Percentiles rank a stretch among this genome's conserved stretches.
Conservation (phyloP, 1,284 basidiomycete species). For the Leccinum solheimii region DNA sequence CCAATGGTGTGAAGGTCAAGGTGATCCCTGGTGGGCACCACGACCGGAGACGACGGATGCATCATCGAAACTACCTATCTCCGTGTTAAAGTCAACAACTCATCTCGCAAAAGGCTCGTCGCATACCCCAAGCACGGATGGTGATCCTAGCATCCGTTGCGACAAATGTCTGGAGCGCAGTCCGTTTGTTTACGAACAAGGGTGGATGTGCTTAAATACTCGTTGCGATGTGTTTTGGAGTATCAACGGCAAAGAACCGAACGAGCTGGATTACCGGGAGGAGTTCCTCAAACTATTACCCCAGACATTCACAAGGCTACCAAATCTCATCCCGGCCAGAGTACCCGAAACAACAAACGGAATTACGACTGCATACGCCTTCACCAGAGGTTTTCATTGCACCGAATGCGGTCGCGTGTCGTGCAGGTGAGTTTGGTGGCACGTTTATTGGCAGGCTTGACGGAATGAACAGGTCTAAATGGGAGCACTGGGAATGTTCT, state of each 20-base stretch:
- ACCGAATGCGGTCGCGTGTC: constrained; percentile 65
- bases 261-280: constrained; percentile 46
- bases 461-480: constrained; percentile 52
- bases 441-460: constrained; percentile 10
- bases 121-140: neutral
- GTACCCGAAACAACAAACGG: constrained; percentile 29
- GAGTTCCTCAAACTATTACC: constrained; percentile 45
- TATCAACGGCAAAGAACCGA: constrained; percentile 28
- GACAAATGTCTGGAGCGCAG: constrained; percentile 43
- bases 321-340: constrained; percentile 36
- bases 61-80: neutral
- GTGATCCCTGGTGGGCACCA: constrained; percentile 35
- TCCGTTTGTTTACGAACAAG: constrained; percentile 52
- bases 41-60: neutral
- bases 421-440: constrained; percentile 50
- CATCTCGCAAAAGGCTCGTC: neutral
- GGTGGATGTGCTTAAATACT: constrained; percentile 65
- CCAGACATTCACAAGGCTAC: constrained; percentile 28
- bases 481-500: constrained; percentile 71
- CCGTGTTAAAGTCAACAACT: neutral
- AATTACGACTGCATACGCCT: constrained; percentile 51
- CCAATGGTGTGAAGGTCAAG: constrained; percentile 74
- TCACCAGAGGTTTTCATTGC: constrained; percentile 72
- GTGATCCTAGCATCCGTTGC: constrained; percentile 26
- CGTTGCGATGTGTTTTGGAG: constrained; percentile 58